Evolutionary conservation across 140 eudicot species (phyloP), one percentile per base, ranked within the genome.

Genomic region (Erigeron philadelphicus): DNA sequence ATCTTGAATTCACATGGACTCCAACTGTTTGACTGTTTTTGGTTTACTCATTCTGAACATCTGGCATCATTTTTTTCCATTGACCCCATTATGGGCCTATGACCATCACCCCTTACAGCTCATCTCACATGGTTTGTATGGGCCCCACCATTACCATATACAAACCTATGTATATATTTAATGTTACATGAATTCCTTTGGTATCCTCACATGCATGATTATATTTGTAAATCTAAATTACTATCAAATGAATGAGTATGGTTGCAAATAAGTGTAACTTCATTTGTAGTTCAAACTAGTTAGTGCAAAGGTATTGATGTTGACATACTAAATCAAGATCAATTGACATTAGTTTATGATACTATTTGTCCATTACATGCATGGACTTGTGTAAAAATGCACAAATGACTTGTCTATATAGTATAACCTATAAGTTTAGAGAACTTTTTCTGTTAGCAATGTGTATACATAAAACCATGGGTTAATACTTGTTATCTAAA

Each of bases 121-220:
- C 80, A 79, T 74, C 68, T 81, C 89, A 84, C 89, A 72, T 84
- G 89, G 78, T 44, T 68, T 65, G 17, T 42, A 19, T 69, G 80
- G 80, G 52, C 78, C 84, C 83, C 80, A 69, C 67, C 68, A 63
- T 44, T 73, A 53, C 48, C 75, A 50, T 67, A 72, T 45, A 57
- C 64, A 72, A n/a, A 55, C 7, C 59, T 44, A 63, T 63, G 31
- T 50, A 47, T 47, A 48, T 31, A 61, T n/a, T 8, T 23, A 2
- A 44, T 23, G 41, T 61, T 61, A 48, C 25, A 19, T 60, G 64
- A 18, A 52, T 73, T 55, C 72, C 50, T 40, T 8, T 31, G 49
- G 15, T 52, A 5, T 15, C 44, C 9, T 64, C 61, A 77, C 61
- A 69, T 55, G 67, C 44, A 43, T 25, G 62, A 13, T 57, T 17